Evolutionary conservation across 139 green algal species (phyloP).

Genomic region (Ulvella scutata): DNA sequence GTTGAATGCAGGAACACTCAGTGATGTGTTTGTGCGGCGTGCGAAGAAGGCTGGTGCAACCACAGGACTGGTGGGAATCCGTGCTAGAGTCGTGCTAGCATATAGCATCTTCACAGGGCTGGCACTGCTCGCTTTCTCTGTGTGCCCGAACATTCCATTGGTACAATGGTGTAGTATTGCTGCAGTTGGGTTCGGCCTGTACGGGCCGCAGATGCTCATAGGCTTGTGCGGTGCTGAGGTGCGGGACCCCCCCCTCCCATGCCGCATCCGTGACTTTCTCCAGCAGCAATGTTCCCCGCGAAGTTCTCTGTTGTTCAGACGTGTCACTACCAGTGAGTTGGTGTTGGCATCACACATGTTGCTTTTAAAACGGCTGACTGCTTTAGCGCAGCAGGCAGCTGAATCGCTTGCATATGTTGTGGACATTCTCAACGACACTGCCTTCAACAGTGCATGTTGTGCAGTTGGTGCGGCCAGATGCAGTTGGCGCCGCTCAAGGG

Average conservation of each 20-base stretch:
- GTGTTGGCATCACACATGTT: too few species aligned
- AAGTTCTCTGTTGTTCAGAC: too few species aligned
- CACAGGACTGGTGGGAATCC: neutral
- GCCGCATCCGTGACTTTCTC: too few species aligned
- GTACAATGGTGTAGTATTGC: neutral
- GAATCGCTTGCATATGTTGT: neutral
- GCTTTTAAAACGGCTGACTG: too few species aligned
- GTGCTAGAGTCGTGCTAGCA: neutral
- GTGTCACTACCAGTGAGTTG: too few species aligned
- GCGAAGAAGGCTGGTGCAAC: neutral
- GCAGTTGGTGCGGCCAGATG: slow-evolving; percentile 27
- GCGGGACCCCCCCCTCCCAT: too few species aligned
- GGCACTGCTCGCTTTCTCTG: neutral
- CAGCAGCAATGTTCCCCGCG: too few species aligned
- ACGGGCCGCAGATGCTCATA: slow-evolving; percentile 56
- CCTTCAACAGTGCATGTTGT: neutral
- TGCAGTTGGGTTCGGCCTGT: slow-evolving; percentile 29
- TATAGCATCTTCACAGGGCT: neutral
- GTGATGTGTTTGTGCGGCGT: neutral
- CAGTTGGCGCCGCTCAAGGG: slow-evolving; percentile 35
- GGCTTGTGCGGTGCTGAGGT: slow-evolving; percentile 26
- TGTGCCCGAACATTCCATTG: neutral
- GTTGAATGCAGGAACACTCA: neutral
- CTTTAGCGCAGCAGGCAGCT: too few species aligned
- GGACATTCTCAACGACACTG: neutral